phyloP scores from a whole-genome alignment of 768 basidiomycete genomes.

The Calocera cornea region DNA sequence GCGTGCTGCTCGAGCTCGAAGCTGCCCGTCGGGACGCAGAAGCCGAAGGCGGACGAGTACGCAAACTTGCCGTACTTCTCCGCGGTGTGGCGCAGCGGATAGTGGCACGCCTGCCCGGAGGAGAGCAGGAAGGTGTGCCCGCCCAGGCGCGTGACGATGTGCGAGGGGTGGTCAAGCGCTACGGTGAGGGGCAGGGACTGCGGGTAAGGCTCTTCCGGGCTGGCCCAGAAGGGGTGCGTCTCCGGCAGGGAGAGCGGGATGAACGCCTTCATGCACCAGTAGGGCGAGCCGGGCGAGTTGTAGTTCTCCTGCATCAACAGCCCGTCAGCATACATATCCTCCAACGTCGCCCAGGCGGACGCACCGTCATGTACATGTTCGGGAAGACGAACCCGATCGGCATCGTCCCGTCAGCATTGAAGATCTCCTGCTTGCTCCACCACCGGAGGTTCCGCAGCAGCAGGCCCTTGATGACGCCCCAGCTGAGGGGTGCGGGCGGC shows the following conservation, averaged over 20 bases:
- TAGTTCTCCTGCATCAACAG: conserved; percentile 42
- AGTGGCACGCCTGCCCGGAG: conserved; percentile 66
- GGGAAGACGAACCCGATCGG: conserved; percentile 61
- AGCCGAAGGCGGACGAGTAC: conserved; percentile 66
- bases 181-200: conserved; percentile 36
- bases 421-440: conserved; percentile 46
- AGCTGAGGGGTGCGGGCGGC: conserved; percentile 53
- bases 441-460: conserved; percentile 59
- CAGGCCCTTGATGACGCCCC: conserved; percentile 62
- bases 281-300: conserved; percentile 64
- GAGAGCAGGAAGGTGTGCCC: conserved; percentile 60
- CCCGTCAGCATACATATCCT: not conserved
- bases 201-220: conserved; percentile 54
- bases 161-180: conserved; percentile 46
- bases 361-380: conserved; percentile 53
- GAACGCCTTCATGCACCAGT: conserved; percentile 74
- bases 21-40: conserved; percentile 55
- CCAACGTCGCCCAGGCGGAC: not conserved
- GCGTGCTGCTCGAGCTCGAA: conserved; percentile 57
- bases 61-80: conserved; percentile 70
- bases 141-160: conserved; percentile 49
- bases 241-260: conserved; percentile 48
- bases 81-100: conserved; percentile 62
- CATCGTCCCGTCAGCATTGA: conserved; percentile 47
- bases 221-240: conserved; percentile 58